phyloP scores from a whole-genome alignment of 2,329 filamentous ascomycete species.

The Massarina eburnea region DNA sequence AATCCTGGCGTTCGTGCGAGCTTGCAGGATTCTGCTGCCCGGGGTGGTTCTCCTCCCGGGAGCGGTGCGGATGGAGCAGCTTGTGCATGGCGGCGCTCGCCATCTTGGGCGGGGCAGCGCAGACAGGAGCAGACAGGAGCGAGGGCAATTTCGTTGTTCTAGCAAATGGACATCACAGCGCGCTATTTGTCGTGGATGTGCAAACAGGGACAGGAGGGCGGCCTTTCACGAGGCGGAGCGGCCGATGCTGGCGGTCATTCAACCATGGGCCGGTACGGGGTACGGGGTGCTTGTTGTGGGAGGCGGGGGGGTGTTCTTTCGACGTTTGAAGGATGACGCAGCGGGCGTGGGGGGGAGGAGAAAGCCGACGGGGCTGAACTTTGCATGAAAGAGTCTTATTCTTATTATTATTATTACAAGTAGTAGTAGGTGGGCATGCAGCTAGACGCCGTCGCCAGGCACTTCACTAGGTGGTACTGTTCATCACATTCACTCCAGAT shows the following conservation, averaged over 20 bases:
- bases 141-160: conserved; percentile 11
- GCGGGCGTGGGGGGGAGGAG: conserved; percentile 22
- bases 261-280: conserved; percentile 24
- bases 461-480: not conserved
- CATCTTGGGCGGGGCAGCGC: conserved; percentile 29
- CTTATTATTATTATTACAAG: too few species aligned
- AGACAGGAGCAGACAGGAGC: conserved; percentile 13
- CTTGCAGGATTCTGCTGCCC: conserved; percentile 21
- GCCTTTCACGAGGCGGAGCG: conserved; percentile 20
- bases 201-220: not conserved
- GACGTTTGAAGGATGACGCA: conserved; percentile 22
- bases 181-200: conserved; percentile 1
- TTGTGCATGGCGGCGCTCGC: conserved; percentile 41
- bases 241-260: conserved; percentile 21
- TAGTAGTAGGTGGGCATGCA: too few species aligned
- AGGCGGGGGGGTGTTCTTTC: conserved; percentile 5
- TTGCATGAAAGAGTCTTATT: too few species aligned
- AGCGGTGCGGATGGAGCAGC: conserved; percentile 40
- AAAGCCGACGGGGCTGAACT: too few species aligned
- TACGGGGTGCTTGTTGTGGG: conserved; percentile 1
- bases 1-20: conserved; percentile 36
- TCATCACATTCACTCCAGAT: not conserved
- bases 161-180: conserved; percentile 17
- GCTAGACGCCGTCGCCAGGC: too few species aligned
- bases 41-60: conserved; percentile 25